Base-by-base conservation (phyloP, 805 yeast species). In the Debaryomyces prosopidis region DNA sequence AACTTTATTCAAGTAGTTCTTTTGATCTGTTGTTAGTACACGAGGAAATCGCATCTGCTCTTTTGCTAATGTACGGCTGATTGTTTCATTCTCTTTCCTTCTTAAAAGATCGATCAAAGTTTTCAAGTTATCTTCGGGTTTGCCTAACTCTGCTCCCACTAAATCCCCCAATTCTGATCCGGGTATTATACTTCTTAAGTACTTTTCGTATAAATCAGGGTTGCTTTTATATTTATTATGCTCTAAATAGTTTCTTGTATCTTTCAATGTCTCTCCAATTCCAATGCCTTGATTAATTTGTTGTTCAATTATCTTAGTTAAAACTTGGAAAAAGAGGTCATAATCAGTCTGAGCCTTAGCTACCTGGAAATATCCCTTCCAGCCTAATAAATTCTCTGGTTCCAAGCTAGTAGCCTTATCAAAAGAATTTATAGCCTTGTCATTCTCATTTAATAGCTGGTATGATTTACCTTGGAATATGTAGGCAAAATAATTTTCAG, bases 351-450 rank as follows among this genome's bases (percentile, higher is more conserved):
- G 52, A 10, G 63, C 54, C 44, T 66, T 65, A 9, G 66, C 71
- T 0, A 81, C 62, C 39, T 79, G 76, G 47, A 82, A 65, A 47
- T 84, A 72, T 1, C 98, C 98, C 57, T 87, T 89, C 95, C 94
- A 91, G 0, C 90, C 95, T 19, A 79, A 61, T 1, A 81, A 51
- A 41, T 84, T 80, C 1, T 69, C 68, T 0, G 80, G 75, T 23
- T 81, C 77, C 1, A 82, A 42, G 5, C 60, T 54, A 2, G 80
- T 75, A 0, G 90, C 90, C 16, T 55, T 58, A 26, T 56, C 54
- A 54, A 83, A 85, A 9, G 76, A 61, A 19, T 50, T 51, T 10
- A 65, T 50, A 0, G 88, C 84, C 3, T 61, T 54, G 1, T 59
- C 55, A 4, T 59, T 46, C 5, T 77, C 63, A 11, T 69, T 60